Conservation (phyloP, 352 stramenopile species). For the Phytophthora colocasiae region DNA sequence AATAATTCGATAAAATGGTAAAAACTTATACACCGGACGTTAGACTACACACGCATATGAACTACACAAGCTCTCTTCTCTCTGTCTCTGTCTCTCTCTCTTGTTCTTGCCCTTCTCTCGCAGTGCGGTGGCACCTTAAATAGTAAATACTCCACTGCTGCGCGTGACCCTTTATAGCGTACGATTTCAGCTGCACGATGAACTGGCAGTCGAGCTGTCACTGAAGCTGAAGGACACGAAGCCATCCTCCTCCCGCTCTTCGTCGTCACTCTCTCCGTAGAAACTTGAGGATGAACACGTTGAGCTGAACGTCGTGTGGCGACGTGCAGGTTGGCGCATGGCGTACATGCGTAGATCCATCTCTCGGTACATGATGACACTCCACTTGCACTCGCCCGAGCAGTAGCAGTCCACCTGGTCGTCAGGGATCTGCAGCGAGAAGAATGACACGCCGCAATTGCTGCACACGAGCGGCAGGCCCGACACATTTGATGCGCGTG, state of each 20-base stretch:
- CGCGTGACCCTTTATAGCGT: background rate
- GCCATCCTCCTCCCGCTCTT: constrained; percentile 17
- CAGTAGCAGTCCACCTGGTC: constrained; percentile 84
- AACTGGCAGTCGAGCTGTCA: constrained; percentile 36
- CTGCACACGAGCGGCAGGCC: constrained; percentile 78
- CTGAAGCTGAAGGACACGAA: constrained; percentile 27
- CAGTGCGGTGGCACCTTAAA: constrained; percentile 49
- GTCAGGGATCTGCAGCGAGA: constrained; percentile 69
- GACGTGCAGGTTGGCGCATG: constrained; percentile 41
- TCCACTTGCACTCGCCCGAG: constrained; percentile 91
- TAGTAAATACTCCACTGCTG: constrained; percentile 51
- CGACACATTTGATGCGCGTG: constrained; percentile 42
- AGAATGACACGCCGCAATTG: constrained; percentile 88
- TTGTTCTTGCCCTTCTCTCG: constrained; percentile 10
- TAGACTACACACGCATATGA: constrained; percentile 32
- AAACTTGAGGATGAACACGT: constrained; percentile 39
- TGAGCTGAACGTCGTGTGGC: constrained; percentile 14
- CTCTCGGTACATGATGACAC: constrained; percentile 86
- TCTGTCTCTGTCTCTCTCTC: constrained; percentile 7
- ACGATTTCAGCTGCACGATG: constrained; percentile 23
- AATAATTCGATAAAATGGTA: constrained; percentile 16
- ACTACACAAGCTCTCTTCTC: constrained; percentile 7
- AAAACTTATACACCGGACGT: constrained; percentile 24
- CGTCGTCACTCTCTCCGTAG: constrained; percentile 25
- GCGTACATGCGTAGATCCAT: constrained; percentile 78